Percentiles rank a stretch among this genome's conserved stretches.
These are phyloP conservation scores for Orbilia javanica DNA, from an alignment of 2,329 filamentous ascomycete genomes.

Conservation along the genomic window DNA sequence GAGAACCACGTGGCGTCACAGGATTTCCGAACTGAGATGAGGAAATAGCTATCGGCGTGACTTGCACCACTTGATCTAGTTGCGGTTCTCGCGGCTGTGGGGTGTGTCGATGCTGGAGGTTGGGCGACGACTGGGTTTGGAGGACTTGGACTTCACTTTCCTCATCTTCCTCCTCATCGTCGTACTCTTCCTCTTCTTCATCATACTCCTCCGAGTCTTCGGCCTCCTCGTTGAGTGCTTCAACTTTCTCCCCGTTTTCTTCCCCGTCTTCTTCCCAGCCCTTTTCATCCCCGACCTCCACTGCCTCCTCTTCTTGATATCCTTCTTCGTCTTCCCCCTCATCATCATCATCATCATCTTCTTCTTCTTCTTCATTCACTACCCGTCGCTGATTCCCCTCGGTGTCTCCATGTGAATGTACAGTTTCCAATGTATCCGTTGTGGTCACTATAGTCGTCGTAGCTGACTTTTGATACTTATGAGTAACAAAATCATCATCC, in stretches of 20 bases:
- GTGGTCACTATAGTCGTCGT: too few species aligned
- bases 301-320: not conserved
- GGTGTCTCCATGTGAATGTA: slow-evolving; percentile 22
- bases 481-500: not conserved
- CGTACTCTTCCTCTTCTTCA: not conserved
- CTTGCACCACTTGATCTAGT: not conserved
- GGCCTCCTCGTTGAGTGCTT: not conserved
- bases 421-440: not conserved
- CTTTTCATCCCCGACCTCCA: not conserved
- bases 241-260: not conserved
- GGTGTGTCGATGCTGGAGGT: not conserved
- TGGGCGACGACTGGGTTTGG: slow-evolving; percentile 25
- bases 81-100: not conserved
- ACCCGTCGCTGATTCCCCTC: not conserved
- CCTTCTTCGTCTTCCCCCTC: not conserved
- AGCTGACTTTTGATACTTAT: not conserved
- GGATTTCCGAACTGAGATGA: slow-evolving; percentile 23
- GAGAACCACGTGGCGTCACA: slow-evolving; percentile 20
- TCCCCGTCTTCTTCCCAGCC: not conserved
- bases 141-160: slow-evolving; percentile 28
- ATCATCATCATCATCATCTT: not conserved
- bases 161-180: slow-evolving; percentile 17
- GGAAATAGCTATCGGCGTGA: slow-evolving; percentile 1
- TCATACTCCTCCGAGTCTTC: slow-evolving; percentile 20
- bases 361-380: not conserved